Percentiles rank a stretch among this genome's conserved stretches.
These are phyloP conservation scores for Cercospora sojina DNA, from an alignment of 2,329 filamentous ascomycete species.

Conservation along the genomic window DNA sequence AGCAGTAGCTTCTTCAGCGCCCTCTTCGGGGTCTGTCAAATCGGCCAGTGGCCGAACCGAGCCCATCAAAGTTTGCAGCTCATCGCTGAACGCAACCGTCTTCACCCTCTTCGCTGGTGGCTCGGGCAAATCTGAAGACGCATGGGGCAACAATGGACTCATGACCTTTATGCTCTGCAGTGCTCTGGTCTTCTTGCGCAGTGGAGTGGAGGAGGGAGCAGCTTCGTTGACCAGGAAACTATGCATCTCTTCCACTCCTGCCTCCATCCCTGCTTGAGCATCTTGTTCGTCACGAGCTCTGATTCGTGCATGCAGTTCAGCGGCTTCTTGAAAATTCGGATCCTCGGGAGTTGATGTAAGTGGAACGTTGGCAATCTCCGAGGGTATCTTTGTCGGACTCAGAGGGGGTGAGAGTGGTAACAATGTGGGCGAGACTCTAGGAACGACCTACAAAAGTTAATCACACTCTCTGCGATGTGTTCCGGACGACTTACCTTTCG, in stretches of 20 bases:
- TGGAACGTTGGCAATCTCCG: conserved; percentile 29
- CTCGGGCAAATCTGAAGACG: conserved; percentile 35
- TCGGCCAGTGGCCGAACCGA: conserved; percentile 33
- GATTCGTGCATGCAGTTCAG: conserved; percentile 33
- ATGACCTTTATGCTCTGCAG: conserved; percentile 47
- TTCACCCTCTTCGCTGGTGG: conserved; percentile 44
- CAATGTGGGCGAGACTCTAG: conserved; percentile 47
- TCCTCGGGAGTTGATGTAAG: conserved; percentile 35
- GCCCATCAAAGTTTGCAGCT: conserved; percentile 39
- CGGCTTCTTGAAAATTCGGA: conserved; percentile 33
- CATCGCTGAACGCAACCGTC: conserved; percentile 42
- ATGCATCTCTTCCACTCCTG: not conserved
- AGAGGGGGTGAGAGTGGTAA: conserved; percentile 46
- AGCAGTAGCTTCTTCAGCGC: conserved; percentile 36
- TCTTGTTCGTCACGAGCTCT: conserved; percentile 32
- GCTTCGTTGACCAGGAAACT: not conserved
- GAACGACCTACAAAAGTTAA: conserved; percentile 36
- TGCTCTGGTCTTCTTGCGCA: conserved; percentile 38
- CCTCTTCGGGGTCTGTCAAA: conserved; percentile 15
- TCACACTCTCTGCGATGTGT: not conserved
- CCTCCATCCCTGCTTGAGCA: conserved; percentile 24
- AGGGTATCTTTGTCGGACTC: conserved; percentile 35
- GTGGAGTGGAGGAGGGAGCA: conserved; percentile 27
- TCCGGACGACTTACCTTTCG: conserved; percentile 27
- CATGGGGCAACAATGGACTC: conserved; percentile 45